Evolutionary conservation across 352 stramenopile species (phyloP).

Genomic region (Pythium aphanidermatum): DNA sequence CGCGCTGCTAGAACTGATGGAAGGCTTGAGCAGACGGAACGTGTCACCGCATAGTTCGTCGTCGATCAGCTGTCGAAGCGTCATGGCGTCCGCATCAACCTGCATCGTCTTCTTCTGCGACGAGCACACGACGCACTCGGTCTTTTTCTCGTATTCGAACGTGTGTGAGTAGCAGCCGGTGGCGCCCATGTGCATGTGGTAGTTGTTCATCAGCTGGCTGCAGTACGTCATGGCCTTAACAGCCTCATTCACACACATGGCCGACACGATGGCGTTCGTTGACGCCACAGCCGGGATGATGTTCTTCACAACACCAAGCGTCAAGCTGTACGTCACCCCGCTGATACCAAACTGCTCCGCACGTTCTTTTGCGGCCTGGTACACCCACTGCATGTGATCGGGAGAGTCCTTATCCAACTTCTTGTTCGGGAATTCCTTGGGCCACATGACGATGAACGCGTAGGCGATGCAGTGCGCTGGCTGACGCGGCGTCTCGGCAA

Average conservation of each 20-base stretch:
- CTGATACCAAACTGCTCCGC: slow-evolving; percentile 92
- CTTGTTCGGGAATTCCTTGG: slow-evolving; percentile 90
- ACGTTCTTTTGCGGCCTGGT: slow-evolving; percentile 85
- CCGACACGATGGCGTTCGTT: slow-evolving; percentile 95
- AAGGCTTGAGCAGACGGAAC: slow-evolving; percentile 66
- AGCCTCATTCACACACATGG: slow-evolving; percentile 95
- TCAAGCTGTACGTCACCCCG: slow-evolving; percentile 96
- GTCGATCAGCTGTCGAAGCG: slow-evolving; percentile 60
- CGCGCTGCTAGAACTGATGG: slow-evolving; percentile 48
- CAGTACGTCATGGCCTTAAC: slow-evolving; percentile 96
- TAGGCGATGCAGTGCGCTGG: slow-evolving; percentile 98
- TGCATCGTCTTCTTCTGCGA: slow-evolving; percentile 56
- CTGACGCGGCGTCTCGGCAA: slow-evolving; percentile 93
- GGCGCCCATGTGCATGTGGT: slow-evolving; percentile 98
- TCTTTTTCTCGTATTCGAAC: slow-evolving; percentile 94
- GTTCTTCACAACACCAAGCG: slow-evolving; percentile 97
- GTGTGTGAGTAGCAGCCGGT: slow-evolving; percentile 95
- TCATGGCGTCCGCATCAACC: slow-evolving; percentile 41
- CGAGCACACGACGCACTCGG: slow-evolving; percentile 83
- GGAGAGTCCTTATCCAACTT: slow-evolving; percentile 96
- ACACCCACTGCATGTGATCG: slow-evolving; percentile 98
- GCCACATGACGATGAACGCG: slow-evolving; percentile 94
- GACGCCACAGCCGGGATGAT: slow-evolving; percentile 97
- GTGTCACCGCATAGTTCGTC: slow-evolving; percentile 52
- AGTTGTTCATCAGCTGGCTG: slow-evolving; percentile 96